phyloP scores from a whole-genome alignment of 1,139 yeast genomes.

The Scheffersomyces insectosa region DNA sequence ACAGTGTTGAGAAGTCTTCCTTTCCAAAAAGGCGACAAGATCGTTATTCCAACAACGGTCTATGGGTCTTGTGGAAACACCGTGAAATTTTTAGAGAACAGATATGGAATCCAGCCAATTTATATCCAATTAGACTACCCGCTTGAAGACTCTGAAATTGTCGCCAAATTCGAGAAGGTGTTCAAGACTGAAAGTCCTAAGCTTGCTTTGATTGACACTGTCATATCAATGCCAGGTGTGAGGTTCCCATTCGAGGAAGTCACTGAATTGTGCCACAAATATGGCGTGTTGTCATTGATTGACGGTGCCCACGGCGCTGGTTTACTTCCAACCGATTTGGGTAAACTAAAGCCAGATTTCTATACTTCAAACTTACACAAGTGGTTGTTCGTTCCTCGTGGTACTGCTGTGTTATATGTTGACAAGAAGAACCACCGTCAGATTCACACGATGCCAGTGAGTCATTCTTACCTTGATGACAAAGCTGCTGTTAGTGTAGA shows the following conservation, averaged over 20 bases:
- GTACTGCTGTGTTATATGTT: constrained; percentile 62
- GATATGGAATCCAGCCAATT: constrained; percentile 45
- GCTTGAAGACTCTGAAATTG: constrained; percentile 45
- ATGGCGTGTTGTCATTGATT: constrained; percentile 53
- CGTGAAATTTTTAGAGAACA: constrained; percentile 44
- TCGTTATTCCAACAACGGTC: constrained; percentile 52
- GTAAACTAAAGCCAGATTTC: constrained; percentile 56
- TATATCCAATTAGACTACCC: constrained; percentile 53
- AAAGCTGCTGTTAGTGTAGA: constrained; percentile 18
- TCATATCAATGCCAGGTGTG: constrained; percentile 66
- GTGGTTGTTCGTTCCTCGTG: constrained; percentile 64
- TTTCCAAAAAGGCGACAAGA: constrained; percentile 54
- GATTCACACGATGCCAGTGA: constrained; percentile 62
- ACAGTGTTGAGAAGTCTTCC: constrained; percentile 57
- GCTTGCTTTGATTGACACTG: constrained; percentile 59
- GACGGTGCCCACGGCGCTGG: constrained; percentile 80
- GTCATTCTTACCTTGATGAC: constrained; percentile 41
- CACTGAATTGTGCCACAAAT: constrained; percentile 46
- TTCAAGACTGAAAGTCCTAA: constrained; percentile 24
- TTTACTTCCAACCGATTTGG: constrained; percentile 47
- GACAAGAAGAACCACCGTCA: constrained; percentile 48
- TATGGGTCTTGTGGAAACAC: constrained; percentile 62
- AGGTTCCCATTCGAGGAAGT: constrained; percentile 56
- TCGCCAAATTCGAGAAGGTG: constrained; percentile 37
- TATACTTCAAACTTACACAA: constrained; percentile 67